A percentile compares a stretch with the other conserved stretches of the same genome.
Conservation (phyloP, 345 rosid genomes). For the Mallotus nudiflorus region DNA sequence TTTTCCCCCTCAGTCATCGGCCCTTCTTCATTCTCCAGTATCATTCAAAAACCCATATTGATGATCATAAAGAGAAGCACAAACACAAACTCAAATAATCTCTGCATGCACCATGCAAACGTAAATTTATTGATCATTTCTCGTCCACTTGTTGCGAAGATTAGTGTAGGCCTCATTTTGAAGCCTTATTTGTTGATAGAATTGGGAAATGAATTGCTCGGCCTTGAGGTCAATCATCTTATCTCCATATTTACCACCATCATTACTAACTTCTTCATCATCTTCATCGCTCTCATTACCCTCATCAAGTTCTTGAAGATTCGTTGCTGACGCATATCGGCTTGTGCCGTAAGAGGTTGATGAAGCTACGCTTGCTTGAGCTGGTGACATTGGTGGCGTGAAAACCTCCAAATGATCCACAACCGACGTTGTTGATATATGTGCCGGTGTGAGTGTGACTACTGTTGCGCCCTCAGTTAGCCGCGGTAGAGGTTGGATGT, state of each 20-base stretch:
- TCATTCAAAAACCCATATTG: too few relatives aligned
- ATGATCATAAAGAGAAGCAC: not conserved
- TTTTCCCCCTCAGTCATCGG: too few relatives aligned
- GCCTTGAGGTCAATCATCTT: conserved; percentile 28
- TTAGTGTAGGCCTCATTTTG: conserved; percentile 6
- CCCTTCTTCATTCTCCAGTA: not conserved
- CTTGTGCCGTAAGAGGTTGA: conserved; percentile 16
- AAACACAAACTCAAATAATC: not conserved
- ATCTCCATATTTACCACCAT: conserved; percentile 17
- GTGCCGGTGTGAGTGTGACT: not conserved
- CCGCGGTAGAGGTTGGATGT: not conserved
- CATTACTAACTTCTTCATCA: not conserved
- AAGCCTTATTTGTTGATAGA: conserved; percentile 27
- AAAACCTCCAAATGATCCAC: conserved; percentile 28
- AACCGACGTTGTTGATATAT: not conserved
- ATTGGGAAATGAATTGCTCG: conserved; percentile 27
- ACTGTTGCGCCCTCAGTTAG: not conserved
- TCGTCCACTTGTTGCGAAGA: not conserved
- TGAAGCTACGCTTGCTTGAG: conserved; percentile 3
- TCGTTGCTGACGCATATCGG: conserved; percentile 23
- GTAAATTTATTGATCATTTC: not conserved
- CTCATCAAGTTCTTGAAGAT: conserved; percentile 23
- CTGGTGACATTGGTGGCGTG: conserved; percentile 23
- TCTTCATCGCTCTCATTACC: conserved; percentile 10
- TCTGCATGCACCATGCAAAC: not conserved